These are phyloP conservation scores for Coemansia sp. DNA, from an alignment of 192 early-diverging fungal genomes.

Conservation along the genomic window DNA sequence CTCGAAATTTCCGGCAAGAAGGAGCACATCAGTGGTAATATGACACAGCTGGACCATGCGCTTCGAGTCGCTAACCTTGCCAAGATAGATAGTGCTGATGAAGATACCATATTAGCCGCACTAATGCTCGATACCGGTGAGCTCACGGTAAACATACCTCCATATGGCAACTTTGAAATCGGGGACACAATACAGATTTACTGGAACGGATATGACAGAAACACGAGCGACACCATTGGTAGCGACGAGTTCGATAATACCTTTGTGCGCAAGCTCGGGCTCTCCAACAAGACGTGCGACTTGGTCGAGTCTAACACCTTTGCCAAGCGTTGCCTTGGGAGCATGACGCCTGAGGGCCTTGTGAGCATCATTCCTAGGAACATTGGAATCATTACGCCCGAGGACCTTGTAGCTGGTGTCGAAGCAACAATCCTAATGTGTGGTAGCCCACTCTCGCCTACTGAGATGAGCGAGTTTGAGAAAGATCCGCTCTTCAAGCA, in stretches of 20 bases:
- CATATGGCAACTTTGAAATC: too few relatives aligned
- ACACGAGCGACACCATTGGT: neutral
- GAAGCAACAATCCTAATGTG: neutral
- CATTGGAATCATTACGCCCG: too few relatives aligned
- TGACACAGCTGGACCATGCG: too few relatives aligned
- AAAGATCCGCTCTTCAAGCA: constrained; percentile 54
- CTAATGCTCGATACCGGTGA: constrained; percentile 56
- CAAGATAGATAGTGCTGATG: constrained; percentile 23
- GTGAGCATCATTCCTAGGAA: constrained; percentile 33
- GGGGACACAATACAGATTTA: too few relatives aligned
- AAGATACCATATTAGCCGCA: constrained; percentile 56
- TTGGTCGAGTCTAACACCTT: constrained; percentile 60
- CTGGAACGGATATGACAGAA: too few relatives aligned
- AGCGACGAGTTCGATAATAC: constrained; percentile 43
- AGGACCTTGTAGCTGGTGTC: too few relatives aligned
- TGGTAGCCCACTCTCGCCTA: constrained; percentile 52
- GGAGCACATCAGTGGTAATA: too few relatives aligned
- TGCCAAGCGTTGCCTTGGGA: constrained; percentile 57
- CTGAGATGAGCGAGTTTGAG: constrained; percentile 55
- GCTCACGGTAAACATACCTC: too few relatives aligned
- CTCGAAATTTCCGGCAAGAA: too few relatives aligned
- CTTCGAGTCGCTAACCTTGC: too few relatives aligned
- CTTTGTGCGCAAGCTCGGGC: constrained; percentile 42
- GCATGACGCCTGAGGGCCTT: neutral
- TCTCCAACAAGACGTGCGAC: constrained; percentile 53